These are phyloP conservation scores for Leishmania tarentolae DNA, from an alignment of 208 protist species.

Conservation along the genomic window DNA sequence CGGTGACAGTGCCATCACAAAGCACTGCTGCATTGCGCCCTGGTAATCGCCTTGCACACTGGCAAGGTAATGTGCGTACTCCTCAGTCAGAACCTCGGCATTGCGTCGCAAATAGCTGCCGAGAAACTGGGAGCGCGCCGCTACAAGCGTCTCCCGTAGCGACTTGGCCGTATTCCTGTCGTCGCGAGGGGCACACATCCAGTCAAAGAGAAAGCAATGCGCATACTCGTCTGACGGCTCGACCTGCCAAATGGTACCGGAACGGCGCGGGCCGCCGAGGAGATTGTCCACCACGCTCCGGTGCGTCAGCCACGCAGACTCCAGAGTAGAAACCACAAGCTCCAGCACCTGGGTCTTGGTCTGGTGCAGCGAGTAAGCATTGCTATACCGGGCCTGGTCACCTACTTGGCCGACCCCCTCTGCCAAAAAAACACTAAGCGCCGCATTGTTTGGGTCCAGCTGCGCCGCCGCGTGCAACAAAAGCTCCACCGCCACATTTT, in stretches of 20 bases:
- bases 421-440: constrained; percentile 59
- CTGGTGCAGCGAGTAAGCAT: constrained; percentile 48
- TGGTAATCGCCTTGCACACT: constrained; percentile 58
- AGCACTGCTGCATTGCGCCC: constrained; percentile 76
- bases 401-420: constrained; percentile 20
- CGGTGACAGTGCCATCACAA: constrained; percentile 66
- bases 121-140: constrained; percentile 69
- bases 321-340: constrained; percentile 53
- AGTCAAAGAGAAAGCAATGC: constrained; percentile 88
- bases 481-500: constrained; percentile 71
- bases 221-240: constrained; percentile 86
- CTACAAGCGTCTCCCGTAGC: constrained; percentile 73
- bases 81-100: constrained; percentile 51
- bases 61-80: constrained; percentile 85
- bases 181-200: constrained; percentile 71
- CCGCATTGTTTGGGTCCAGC: constrained; percentile 69
- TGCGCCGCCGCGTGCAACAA: constrained; percentile 87
- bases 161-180: constrained; percentile 49
- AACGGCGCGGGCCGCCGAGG: constrained; percentile 70
- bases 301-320: constrained; percentile 78
- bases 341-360: constrained; percentile 69
- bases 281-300: constrained; percentile 78
- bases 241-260: constrained; percentile 85
- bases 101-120: constrained; percentile 74
- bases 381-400: constrained; percentile 21